Evolutionary conservation across 2,329 filamentous ascomycete species (phyloP).

Genomic region (Grosmannia serpens): DNA sequence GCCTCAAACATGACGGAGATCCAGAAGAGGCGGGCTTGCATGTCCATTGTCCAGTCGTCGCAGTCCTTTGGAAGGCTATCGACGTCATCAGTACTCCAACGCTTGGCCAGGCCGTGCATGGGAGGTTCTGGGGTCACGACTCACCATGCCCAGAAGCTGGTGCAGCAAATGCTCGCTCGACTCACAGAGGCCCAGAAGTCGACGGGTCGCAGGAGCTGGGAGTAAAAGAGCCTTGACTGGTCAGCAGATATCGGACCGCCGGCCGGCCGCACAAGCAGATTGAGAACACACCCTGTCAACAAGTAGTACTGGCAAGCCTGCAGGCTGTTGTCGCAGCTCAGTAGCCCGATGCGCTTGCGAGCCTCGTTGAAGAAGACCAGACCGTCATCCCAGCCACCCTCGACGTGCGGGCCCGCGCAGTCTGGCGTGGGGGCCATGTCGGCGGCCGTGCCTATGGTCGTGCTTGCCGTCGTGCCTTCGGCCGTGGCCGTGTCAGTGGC

Average conservation of each 20-base stretch:
- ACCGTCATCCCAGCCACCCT: slow-evolving; percentile 17
- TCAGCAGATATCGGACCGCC: not conserved
- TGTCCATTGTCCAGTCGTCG: slow-evolving; percentile 41
- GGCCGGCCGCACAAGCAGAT: not conserved
- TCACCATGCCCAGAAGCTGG: slow-evolving; percentile 32
- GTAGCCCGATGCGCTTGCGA: slow-evolving; percentile 32
- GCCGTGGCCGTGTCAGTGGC: not conserved
- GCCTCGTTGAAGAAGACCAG: slow-evolving; percentile 43
- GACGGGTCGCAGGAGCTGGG: slow-evolving; percentile 38
- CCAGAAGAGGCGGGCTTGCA: slow-evolving; percentile 44
- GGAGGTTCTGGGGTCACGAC: slow-evolving; percentile 6
- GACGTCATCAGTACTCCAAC: not conserved
- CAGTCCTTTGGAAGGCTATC: slow-evolving; percentile 26
- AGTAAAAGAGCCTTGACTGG: slow-evolving; percentile 21
- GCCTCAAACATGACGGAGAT: slow-evolving; percentile 44
- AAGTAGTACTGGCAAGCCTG: slow-evolving; percentile 41
- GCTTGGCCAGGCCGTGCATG: not conserved
- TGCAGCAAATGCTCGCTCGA: slow-evolving; percentile 37
- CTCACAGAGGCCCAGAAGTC: slow-evolving; percentile 43
- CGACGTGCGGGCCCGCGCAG: not conserved
- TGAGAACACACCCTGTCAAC: slow-evolving; percentile 26
- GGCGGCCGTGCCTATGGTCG: not conserved
- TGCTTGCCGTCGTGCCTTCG: no score
- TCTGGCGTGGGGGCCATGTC: not conserved
- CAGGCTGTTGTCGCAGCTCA: slow-evolving; percentile 22